A percentile compares a stretch with the other conserved stretches of the same genome.
Conservation (phyloP, 2,329 filamentous ascomycete genomes). For the Nannizzia gypsea region DNA sequence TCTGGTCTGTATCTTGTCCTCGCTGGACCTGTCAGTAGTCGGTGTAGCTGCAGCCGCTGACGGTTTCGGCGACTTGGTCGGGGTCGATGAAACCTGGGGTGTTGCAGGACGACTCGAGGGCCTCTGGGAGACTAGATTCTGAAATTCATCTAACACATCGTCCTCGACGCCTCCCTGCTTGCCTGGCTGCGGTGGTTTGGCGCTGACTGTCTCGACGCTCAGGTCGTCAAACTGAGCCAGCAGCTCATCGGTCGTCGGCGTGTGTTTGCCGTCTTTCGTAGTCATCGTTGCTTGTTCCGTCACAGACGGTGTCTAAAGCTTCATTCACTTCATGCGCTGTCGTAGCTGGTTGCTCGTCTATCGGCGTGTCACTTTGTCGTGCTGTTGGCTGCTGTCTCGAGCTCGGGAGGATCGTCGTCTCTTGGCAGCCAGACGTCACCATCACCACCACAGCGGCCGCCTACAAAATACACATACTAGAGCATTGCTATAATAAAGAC, state of each 20-base stretch:
- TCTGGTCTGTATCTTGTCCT: constrained; percentile 51
- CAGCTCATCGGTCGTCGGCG: constrained; percentile 37
- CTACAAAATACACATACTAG: neutral
- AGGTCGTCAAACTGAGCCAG: constrained; percentile 40
- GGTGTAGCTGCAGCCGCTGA: constrained; percentile 19
- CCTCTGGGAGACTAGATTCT: constrained; percentile 61
- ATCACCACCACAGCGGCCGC: neutral
- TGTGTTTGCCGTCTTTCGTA: constrained; percentile 18
- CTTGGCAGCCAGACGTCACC: neutral
- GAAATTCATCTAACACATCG: constrained; percentile 78
- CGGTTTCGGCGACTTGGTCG: constrained; percentile 36
- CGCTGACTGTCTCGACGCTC: constrained; percentile 24
- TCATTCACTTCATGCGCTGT: neutral
- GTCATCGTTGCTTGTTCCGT: constrained; percentile 15
- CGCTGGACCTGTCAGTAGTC: constrained; percentile 44
- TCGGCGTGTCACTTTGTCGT: neutral
- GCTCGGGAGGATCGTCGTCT: neutral
- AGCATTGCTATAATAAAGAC: too few relatives aligned
- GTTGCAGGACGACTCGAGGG: constrained; percentile 66
- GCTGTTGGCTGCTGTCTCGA: neutral
- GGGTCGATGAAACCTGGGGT: constrained; percentile 49
- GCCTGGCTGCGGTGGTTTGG: constrained; percentile 8
- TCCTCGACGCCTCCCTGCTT: constrained; percentile 38
- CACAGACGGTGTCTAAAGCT: neutral
- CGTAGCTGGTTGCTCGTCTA: neutral